Base-by-base conservation (phyloP, 2,329 filamentous ascomycete species). In the Exophiala oligosperma region DNA sequence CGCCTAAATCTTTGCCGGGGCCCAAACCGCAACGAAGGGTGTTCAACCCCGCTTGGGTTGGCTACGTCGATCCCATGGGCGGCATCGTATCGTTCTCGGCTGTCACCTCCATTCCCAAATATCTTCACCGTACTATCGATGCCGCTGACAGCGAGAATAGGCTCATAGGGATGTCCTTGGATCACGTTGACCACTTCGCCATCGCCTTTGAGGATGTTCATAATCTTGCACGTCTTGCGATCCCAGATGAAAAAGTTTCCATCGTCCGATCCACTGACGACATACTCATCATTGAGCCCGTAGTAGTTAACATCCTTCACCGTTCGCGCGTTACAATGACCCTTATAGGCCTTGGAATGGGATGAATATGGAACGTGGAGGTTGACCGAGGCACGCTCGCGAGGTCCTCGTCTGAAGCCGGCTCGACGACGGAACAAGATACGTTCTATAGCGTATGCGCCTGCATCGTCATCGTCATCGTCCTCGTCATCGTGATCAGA, bases 301-400 rank as follows among this genome's bases (percentile, higher is more conserved):
- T 85, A 88, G 72, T 82, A 89, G 60, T 88, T 88, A 59, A 88
- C 84, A 66, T 89, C 86, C 66, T 89, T 89, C 64, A 88, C 84
- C 1, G 84, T 88, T 63, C 84, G 80, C 52, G 86, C 79, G 63
- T 88, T 88, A 73, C 85, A 88, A 69, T 88, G 86, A 1, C 86
- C 86, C 2, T 76, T 75, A 67, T 87, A 89, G 21, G 78, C 71
- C 40, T 80, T 80, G 1, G 80, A 84, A 62, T 86, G 82, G 1
- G 81, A 73, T 17, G 75, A 77, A 65, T 83, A 85, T 12, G 83
- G 81, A 4, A 83, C 77, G 52, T 83, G 70, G 0, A 72, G 67
- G 60, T 86, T 82, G 14, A 87, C 81, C 17, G 76, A 74, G 51
- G 79, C 75, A 52, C 81, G 77, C 26, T 75, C 69, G 23, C 72